A percentile compares a stretch with the other conserved stretches of the same genome.
Evolutionary conservation across 2,329 filamentous ascomycete species (phyloP).

Genomic region (Xylaria sp.): DNA sequence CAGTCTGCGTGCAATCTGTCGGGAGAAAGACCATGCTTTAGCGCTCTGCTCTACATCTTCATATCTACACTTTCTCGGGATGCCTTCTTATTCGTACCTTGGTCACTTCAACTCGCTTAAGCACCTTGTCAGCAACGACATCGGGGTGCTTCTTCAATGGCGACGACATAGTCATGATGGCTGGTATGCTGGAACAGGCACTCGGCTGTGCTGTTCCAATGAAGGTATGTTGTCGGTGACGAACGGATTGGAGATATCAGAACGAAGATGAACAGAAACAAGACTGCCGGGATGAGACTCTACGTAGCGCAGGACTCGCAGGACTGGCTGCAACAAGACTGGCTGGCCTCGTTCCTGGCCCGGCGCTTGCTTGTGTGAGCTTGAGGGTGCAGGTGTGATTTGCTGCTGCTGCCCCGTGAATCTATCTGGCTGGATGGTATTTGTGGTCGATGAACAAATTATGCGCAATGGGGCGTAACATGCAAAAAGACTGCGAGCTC

Average conservation of each 20-base stretch:
- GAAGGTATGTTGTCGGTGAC: conserved; percentile 3
- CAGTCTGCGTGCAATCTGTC: conserved; percentile 82
- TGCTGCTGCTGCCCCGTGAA: conserved; percentile 18
- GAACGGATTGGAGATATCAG: conserved; percentile 22
- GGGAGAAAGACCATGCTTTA: conserved; percentile 5
- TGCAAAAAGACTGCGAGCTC: conserved; percentile 6
- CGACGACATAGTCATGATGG: conserved; percentile 47
- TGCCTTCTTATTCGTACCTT: conserved; percentile 50
- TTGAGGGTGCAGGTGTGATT: conserved; percentile 17
- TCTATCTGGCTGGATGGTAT: conserved; percentile 15
- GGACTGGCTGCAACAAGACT: conserved; percentile 20
- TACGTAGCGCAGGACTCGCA: conserved; percentile 27
- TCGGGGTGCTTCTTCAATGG: conserved; percentile 60
- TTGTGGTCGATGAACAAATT: conserved; percentile 7
- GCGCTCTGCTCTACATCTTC: too few relatives aligned
- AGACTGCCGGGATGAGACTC: conserved; percentile 6
- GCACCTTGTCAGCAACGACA: conserved; percentile 61
- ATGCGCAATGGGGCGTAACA: conserved; percentile 9
- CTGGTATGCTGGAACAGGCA: conserved; percentile 25
- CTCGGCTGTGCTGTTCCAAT: neutral
- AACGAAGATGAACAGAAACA: conserved; percentile 14
- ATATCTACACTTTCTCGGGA: conserved; percentile 4
- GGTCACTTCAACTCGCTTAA: conserved; percentile 69
- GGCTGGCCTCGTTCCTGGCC: conserved; percentile 17
- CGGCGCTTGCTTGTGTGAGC: conserved; percentile 30